Evolutionary conservation across 768 basidiomycete genomes (phyloP).

Genomic region (Mycena leptocephala): DNA sequence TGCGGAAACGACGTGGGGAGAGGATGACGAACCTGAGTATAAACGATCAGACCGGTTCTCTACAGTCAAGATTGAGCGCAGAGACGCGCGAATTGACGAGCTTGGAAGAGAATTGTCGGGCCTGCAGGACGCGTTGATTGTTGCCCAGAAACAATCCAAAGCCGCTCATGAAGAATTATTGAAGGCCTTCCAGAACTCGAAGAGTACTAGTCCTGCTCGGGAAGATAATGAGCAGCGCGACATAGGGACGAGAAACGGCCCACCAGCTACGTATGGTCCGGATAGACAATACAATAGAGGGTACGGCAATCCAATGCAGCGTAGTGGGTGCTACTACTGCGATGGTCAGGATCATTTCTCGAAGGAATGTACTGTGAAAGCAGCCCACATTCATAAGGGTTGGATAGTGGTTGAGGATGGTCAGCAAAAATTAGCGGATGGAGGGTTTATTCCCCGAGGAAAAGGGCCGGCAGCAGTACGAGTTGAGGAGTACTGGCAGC

Average conservation of each 20-base stretch:
- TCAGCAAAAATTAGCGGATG: background rate
- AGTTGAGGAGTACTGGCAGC: slow-evolving; percentile 12
- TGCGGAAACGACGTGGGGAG: background rate
- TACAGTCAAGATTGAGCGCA: background rate
- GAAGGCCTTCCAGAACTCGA: background rate
- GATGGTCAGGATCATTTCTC: background rate
- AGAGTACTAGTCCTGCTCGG: background rate
- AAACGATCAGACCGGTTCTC: slow-evolving; percentile 9
- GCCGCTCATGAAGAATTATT: background rate
- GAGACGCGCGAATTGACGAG: background rate
- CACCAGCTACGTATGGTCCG: background rate
- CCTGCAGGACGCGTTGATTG: background rate
- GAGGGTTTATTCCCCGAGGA: slow-evolving; percentile 5
- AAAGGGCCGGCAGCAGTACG: background rate
- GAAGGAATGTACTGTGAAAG: slow-evolving; percentile 4
- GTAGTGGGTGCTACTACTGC: slow-evolving; percentile 4
- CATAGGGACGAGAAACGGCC: no score
- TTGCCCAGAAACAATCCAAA: background rate
- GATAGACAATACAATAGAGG: background rate
- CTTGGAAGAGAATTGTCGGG: background rate
- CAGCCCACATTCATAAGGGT: background rate
- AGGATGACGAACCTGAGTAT: background rate
- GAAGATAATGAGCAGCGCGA: background rate
- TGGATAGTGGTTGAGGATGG: slow-evolving; percentile 5
- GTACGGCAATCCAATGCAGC: background rate